phyloP scores from a whole-genome alignment of 2,329 filamentous ascomycete species.

The Fusarium citri region DNA sequence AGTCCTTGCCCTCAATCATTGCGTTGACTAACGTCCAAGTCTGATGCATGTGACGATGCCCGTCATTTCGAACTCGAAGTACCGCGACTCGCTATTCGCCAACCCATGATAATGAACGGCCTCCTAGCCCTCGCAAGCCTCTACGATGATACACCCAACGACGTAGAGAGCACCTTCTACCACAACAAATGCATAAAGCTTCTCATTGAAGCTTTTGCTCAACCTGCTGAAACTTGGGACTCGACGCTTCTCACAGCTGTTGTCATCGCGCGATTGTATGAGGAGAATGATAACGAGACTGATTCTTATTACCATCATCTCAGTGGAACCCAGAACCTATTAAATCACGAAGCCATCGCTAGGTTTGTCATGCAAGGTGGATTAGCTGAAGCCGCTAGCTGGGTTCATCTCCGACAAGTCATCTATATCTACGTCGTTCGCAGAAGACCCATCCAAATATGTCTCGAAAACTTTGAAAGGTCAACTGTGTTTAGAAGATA shows the following conservation, averaged over 20 bases:
- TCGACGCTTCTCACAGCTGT: neutral
- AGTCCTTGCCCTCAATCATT: neutral
- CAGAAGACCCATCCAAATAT: neutral
- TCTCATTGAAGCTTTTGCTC: neutral
- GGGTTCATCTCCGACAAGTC: slow-evolving; percentile 1
- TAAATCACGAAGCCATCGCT: neutral
- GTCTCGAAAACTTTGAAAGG: neutral
- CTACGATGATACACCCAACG: neutral
- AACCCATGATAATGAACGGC: slow-evolving; percentile 15
- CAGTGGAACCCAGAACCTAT: neutral
- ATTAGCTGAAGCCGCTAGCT: slow-evolving; percentile 1
- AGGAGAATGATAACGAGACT: slow-evolving; percentile 11
- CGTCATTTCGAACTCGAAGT: slow-evolving; percentile 16
- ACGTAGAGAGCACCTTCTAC: slow-evolving; percentile 8
- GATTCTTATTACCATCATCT: slow-evolving; percentile 12
- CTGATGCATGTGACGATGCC: slow-evolving; percentile 3
- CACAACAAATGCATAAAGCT: slow-evolving; percentile 8
- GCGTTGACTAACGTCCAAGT: neutral
- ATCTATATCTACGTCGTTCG: neutral
- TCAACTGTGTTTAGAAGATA: slow-evolving; percentile 4
- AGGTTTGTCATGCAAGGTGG: slow-evolving; percentile 9
- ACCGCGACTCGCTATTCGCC: neutral
- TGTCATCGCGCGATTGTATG: neutral
- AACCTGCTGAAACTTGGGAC: slow-evolving; percentile 1
- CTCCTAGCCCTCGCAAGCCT: slow-evolving; percentile 8